Base-by-base conservation (phyloP, 2,329 filamentous ascomycete genomes). In the Mycosphaerelloides madeirae region DNA sequence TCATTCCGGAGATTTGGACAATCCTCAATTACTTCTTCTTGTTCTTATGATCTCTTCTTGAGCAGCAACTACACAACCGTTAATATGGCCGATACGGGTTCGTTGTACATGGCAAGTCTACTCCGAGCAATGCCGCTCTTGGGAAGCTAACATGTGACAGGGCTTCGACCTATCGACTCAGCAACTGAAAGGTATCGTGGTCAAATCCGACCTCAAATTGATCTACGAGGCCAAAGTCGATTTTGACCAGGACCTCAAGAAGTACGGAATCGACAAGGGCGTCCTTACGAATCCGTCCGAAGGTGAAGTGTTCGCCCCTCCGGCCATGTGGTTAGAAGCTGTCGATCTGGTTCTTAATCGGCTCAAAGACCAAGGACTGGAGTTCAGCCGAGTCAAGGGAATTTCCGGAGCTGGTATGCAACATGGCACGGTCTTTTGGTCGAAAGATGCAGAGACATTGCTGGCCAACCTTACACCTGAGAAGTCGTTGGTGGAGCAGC, bases 401-500 rank as follows among this genome's bases (percentile, higher is more conserved):
- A 78, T 98, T 56, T 91, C 87, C 60, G 93, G 89, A 51, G 90
- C 91, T 13, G 90, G 93, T 43, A 94, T 97, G 78, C 93, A 98
- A 74, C 93, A 97, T 68, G 93, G 93, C 28, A 97, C 91, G 65
- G 89, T 97, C 20, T 97, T 93, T 71, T 97, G 91, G 91, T 85
- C 79, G 46, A 65, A 72, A 34, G 70, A 81, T 44, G 90, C 87
- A 5, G 84, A 86, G 62, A 60, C 67, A 6, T 61, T 84, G 33
- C 75, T 97, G 33, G 69, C 65, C 3, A 70, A 60, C 11, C 70
- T 97, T 33, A 75, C 87, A 54, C 63, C 76, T 2, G 68, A 68
- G 15, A 78, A 78, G 62, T 69, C 76, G 1, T 71, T 97, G 36
- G 76, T 85, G 38, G 81, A 85, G 48, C 89, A 95, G 69, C 72